phyloP scores from a whole-genome alignment of 179 eudicot species.

The Silene coronaria region DNA sequence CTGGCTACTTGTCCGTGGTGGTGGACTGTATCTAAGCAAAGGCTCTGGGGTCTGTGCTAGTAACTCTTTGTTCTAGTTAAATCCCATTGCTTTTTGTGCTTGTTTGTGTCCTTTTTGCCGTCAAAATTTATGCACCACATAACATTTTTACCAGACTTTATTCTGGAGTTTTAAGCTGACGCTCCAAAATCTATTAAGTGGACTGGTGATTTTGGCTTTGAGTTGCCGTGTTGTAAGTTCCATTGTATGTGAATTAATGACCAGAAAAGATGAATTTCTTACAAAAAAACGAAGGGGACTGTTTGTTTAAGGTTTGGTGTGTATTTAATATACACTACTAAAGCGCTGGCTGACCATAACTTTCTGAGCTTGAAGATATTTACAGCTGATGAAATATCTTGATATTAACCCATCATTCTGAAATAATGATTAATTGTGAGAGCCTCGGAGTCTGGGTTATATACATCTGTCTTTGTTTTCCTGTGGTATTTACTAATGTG shows the following conservation, averaged over 20 bases:
- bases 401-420: not conserved
- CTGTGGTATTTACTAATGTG: not conserved
- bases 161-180: not conserved
- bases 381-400: not conserved
- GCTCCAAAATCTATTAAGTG: no score
- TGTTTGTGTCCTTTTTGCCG: not conserved
- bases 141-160: not conserved
- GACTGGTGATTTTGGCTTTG: not conserved
- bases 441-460: not conserved
- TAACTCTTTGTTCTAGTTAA: conserved; percentile 17
- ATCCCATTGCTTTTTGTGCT: not conserved
- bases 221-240: not conserved
- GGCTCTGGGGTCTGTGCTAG: conserved; percentile 78
- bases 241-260: not conserved
- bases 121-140: not conserved
- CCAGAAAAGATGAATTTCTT: not conserved
- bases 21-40: conserved; percentile 92
- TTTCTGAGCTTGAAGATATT: not conserved
- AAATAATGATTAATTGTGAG: not conserved
- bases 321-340: no score
- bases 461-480: not conserved
- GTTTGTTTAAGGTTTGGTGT: no score
- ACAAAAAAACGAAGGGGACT: no score
- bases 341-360: not conserved
- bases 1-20: conserved; percentile 97